Base-by-base conservation (phyloP, 441 rosid genomes). In the Croton laevigatus region DNA sequence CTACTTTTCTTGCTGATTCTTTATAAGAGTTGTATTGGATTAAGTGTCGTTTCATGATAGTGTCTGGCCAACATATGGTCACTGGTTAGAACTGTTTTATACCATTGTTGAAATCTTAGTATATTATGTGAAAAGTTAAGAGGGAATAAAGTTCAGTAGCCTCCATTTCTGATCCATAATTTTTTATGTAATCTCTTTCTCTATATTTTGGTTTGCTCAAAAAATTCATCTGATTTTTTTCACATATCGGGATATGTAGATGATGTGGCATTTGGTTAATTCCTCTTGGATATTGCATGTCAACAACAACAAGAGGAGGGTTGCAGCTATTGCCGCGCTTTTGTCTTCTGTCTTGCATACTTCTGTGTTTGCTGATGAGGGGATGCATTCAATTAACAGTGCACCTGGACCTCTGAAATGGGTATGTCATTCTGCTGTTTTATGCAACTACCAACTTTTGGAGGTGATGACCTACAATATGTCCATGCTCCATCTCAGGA, bases 231-330 rank as follows among this genome's bases (percentile, higher is more conserved):
- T 54, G 11, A 45, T 32, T 22, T 52, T n/a, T 60, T 55, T 48
- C 6, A 23, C 67, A 23, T 27, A 14, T 55, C 22, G 49, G 69
- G 62, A 74, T 62, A 48, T 80, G 86, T 80, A 94, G 98, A 85
- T 89, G 80, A 86, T 94, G 82, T 94, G 98, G 98, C 89, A 59
- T 79, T 84, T 94, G 80, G 99, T 90, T 74, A 91, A 38, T 69
- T 86, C 97, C 62, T 86, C 94, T 75, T 94, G 98, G 99, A 80
- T 91, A 84, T 73, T 94, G 82, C 98, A 92, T 85, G 85, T 85
- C 71, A 89, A 84, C 85, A 84, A 94, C 88, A 92, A 88, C 73
- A 94, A 94, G 84, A 82, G 99, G 69, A 89, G 97, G 79, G 87
- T 94, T 81, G 97, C 96, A 64, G 89, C 96, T 72, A 90, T 92